Evolutionary conservation across 2,329 filamentous ascomycete species (phyloP), one percentile per base, ranked within the genome.

Genomic region (Fusarium haematococcum): DNA sequence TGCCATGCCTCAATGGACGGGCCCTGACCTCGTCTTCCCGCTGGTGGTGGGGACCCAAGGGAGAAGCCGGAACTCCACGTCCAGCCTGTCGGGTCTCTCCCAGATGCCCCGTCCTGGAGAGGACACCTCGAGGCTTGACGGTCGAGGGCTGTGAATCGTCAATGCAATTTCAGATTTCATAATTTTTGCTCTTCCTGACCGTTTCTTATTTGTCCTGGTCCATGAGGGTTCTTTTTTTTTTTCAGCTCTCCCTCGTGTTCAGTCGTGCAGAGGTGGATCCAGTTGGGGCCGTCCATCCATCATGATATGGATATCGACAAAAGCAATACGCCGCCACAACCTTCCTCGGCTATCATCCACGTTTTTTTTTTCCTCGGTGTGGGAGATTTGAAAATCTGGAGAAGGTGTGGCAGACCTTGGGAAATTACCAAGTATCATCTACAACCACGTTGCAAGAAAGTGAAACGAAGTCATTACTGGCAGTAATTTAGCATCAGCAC

Each of bases 51-150:
- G 67, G 65, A 54, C 43, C 33, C n/a, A 67, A 77, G 79, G 80
- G 73, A 80, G 76, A 81, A 82, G 79, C 77, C 80, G 80, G 80
- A 77, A 80, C 58, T 69, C 70, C 54, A 67, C 58, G 60, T 73
- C 74, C 79, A 79, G 69, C 80, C 79, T 79, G 76, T 81, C 79
- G 79, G 79, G 77, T 76, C 58, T 54, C 74, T 73, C 59, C 79
- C 79, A 76, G 70, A 57, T 65, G 69, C 70, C 77, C 76, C 77
- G 45, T 68, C 65, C 63, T 67, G 65, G 39, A 65, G 45, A 68
- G 64, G 59, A 68, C 60, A 62, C 56, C 60, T 70, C 43, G 45
- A 60, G 65, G 41, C 71, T 70, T 59, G 20, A 37, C 37, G 32
- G 37, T 27, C 71, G 69, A 64, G 65, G 63, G 54, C 54, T 58